Evolutionary conservation across 2,329 filamentous ascomycete genomes (phyloP).

Genomic region (Conoideocrella luteorostrata): DNA sequence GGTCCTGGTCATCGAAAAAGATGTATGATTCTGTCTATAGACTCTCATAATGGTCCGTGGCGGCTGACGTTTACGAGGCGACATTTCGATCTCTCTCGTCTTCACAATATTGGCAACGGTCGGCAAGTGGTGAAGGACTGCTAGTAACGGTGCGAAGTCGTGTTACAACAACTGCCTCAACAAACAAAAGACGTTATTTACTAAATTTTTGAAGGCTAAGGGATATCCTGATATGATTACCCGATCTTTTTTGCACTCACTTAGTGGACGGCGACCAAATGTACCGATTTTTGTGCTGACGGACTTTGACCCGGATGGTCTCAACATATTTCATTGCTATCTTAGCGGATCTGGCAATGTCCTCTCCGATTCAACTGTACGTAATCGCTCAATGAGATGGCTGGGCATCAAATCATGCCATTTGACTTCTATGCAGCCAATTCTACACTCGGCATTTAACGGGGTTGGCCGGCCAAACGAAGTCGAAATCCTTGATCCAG

Average conservation of each 20-base stretch:
- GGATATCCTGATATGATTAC: conserved; percentile 75
- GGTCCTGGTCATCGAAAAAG: conserved; percentile 74
- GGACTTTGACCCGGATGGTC: conserved; percentile 71
- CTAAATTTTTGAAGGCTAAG: conserved; percentile 53
- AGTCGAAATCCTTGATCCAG: neutral
- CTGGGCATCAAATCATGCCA: conserved; percentile 52
- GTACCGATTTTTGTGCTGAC: conserved; percentile 58
- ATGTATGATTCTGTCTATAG: conserved; percentile 38
- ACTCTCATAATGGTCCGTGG: neutral
- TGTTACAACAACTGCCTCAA: no score
- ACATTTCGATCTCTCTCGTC: conserved; percentile 63
- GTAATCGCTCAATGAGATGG: conserved; percentile 51
- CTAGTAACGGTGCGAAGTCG: conserved; percentile 53
- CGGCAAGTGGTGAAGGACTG: conserved; percentile 49
- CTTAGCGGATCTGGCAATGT: conserved; percentile 60
- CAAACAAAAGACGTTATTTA: no score
- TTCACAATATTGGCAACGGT: conserved; percentile 46
- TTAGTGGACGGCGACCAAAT: conserved; percentile 40
- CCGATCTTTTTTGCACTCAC: conserved; percentile 52
- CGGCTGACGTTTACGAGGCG: conserved; percentile 44
- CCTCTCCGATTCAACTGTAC: conserved; percentile 49
- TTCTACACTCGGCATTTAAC: neutral
- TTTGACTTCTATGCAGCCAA: conserved; percentile 19
- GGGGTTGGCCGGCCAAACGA: neutral
- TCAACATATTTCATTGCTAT: conserved; percentile 69